phyloP scores from a whole-genome alignment of 768 basidiomycete species.

The Scleroderma bovista region DNA sequence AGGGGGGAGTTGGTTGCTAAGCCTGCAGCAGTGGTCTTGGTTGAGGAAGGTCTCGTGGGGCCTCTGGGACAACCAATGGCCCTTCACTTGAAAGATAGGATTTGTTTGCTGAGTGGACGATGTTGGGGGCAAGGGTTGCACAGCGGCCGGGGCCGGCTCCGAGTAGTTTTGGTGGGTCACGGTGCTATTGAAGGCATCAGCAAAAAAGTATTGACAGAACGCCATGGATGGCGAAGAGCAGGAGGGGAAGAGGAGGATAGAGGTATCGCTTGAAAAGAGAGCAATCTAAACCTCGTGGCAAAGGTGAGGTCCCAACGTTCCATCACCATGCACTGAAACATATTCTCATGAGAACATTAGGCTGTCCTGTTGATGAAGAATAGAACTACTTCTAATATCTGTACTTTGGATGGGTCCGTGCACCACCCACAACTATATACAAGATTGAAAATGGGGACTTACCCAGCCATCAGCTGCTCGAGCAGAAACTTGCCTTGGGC shows the following conservation, averaged over 20 bases:
- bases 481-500: conserved; percentile 68
- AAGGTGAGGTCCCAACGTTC: conserved; percentile 15
- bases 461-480: conserved; percentile 82
- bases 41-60: conserved; percentile 22
- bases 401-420: conserved; percentile 3
- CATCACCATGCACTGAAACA: conserved; percentile 9
- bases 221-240: conserved; percentile 23
- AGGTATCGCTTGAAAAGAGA: conserved; percentile 19
- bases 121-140: conserved; percentile 25
- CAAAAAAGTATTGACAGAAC: conserved; percentile 25
- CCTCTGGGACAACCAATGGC: conserved; percentile 17
- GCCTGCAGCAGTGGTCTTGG: conserved; percentile 20
- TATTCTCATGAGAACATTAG: not conserved
- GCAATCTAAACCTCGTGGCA: conserved; percentile 19
- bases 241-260: conserved; percentile 8
- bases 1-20: conserved; percentile 51
- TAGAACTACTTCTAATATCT: not conserved
- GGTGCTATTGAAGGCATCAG: conserved; percentile 32
- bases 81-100: conserved; percentile 40
- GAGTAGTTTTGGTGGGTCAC: conserved; percentile 47
- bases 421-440: not conserved
- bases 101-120: conserved; percentile 35
- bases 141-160: conserved; percentile 39
- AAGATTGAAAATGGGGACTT: conserved; percentile 27
- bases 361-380: not conserved